Conservation (phyloP, 768 basidiomycete genomes). For the Mrakia gelida region DNA sequence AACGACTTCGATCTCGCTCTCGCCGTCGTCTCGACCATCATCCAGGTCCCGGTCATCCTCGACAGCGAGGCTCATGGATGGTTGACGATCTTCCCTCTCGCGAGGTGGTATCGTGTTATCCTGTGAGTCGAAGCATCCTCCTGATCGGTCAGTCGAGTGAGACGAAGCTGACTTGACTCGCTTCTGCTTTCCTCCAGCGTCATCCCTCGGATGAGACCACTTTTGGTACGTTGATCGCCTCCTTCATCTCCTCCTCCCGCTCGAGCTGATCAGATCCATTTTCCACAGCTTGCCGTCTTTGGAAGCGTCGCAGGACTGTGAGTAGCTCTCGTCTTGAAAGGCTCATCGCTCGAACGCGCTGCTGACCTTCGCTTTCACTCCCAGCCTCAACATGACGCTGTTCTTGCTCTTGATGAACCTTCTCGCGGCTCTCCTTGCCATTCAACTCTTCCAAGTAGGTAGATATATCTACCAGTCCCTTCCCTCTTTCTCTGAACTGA, state of each 20-base stretch:
- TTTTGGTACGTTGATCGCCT: neutral
- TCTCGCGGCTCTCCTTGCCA: slow-evolving; percentile 70
- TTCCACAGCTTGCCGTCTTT: slow-evolving; percentile 69
- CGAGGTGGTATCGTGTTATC: slow-evolving; percentile 47
- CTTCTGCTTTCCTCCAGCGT: neutral
- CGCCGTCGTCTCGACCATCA: slow-evolving; percentile 67
- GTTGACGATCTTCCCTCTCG: slow-evolving; percentile 70
- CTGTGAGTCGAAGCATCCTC: slow-evolving; percentile 57
- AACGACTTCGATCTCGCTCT: slow-evolving; percentile 75
- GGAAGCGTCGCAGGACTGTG: slow-evolving; percentile 82
- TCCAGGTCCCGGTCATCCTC: slow-evolving; percentile 76
- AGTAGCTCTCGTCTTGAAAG: neutral
- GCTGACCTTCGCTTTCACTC: neutral
- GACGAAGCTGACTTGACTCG: neutral
- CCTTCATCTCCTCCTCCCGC: neutral
- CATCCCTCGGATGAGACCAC: slow-evolving; percentile 2
- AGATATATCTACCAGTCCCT: no score
- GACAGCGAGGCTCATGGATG: slow-evolving; percentile 67
- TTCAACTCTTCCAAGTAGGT: slow-evolving; percentile 65
- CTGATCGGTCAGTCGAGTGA: slow-evolving; percentile 46
- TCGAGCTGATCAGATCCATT: neutral
- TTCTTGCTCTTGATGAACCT: slow-evolving; percentile 86
- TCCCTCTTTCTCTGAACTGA: neutral
- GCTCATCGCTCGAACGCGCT: neutral
- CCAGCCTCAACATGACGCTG: slow-evolving; percentile 71